phyloP scores from a whole-genome alignment of 75 land plant species.

The Larix kaempferi region DNA sequence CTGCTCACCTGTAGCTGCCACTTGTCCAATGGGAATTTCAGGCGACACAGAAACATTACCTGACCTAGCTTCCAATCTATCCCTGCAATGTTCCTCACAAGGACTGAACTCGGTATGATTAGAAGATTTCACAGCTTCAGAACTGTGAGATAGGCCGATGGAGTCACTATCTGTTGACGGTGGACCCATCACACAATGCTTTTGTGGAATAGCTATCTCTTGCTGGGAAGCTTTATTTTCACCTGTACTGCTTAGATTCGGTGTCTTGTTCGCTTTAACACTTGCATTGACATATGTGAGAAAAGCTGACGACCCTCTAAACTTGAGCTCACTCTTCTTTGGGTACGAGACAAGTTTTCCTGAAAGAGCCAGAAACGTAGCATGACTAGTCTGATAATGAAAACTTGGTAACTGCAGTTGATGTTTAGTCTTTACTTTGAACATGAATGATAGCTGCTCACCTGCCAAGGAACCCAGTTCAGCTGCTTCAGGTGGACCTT shows the following conservation, averaged over 20 bases:
- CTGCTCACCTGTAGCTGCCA: constrained; percentile 16
- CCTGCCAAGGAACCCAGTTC: constrained; percentile 14
- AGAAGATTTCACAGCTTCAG: not conserved
- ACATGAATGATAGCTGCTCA: not conserved
- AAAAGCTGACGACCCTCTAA: constrained; percentile 77
- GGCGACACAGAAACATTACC: constrained; percentile 17
- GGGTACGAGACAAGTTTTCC: constrained; percentile 47
- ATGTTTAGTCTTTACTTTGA: not conserved
- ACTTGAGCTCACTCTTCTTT: constrained; percentile 59
- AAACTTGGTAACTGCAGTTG: not conserved
- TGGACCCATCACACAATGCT: not conserved
- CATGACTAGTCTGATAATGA: not conserved
- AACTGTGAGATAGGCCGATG: not conserved
- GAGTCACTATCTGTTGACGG: not conserved
- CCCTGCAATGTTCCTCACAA: constrained; percentile 12
- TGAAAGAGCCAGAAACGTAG: constrained; percentile 21
- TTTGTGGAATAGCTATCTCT: not conserved
- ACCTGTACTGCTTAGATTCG: not conserved
- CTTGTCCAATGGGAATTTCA: constrained; percentile 16
- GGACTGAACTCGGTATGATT: not conserved
- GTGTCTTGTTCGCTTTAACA: constrained; percentile 11
- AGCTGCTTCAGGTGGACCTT: constrained; percentile 1
- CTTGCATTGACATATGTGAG: constrained; percentile 60
- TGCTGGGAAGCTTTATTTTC: constrained; percentile 12
- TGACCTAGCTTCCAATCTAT: not conserved